Base-by-base conservation (phyloP, 345 rosid species). In the Gossypium anomalum region DNA sequence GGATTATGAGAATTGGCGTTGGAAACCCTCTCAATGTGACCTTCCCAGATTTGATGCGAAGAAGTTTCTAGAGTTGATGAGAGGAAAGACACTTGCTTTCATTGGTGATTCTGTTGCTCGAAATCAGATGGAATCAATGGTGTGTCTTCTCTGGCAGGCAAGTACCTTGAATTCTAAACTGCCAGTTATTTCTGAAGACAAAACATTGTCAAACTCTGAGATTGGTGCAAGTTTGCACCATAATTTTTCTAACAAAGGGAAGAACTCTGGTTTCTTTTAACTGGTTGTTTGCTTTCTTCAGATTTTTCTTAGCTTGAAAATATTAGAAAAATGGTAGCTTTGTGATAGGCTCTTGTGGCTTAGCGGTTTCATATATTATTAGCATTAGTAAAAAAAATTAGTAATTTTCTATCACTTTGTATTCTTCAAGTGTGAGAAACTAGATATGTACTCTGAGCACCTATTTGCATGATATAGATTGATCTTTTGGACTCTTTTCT, bases 131-230 rank as follows among this genome's bases (percentile, higher is more conserved):
- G 99, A 95, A 71, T 93, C 99, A 25, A 80, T 95, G 90, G 9
- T 95, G 79, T 95, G 99, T 83, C 92, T 95, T 86, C 96, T 95
- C 55, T 95, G 98, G 98, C 99, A 95, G 98, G 98, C 86, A 85
- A 87, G 89, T 85, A 38, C 82, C 62, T 38, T 4, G 29, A 57
- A 12, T 53, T 27, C 60, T 48, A 34, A 49, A 67, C 19, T 45
- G 15, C 34, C 17, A 22, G 66, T 70, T 57, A 55, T 77, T 23
- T 63, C 5, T 67, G 27, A 34, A 16, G 29, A 59, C 7, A 60
- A 51, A 22, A 13, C 38, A 25, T 61, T 43, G 14, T 4, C 19
- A 23, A 23, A 48, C 44, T 68, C n/a, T 23, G 14, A 5, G 15
- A 48, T 51, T 69, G 8, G 72, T 8, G 58, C 72, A 15, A 49